Percentiles rank a stretch among this genome's conserved stretches.
Evolutionary conservation across 768 basidiomycete genomes (phyloP).

Genomic region (Cystofilobasidium macerans): DNA sequence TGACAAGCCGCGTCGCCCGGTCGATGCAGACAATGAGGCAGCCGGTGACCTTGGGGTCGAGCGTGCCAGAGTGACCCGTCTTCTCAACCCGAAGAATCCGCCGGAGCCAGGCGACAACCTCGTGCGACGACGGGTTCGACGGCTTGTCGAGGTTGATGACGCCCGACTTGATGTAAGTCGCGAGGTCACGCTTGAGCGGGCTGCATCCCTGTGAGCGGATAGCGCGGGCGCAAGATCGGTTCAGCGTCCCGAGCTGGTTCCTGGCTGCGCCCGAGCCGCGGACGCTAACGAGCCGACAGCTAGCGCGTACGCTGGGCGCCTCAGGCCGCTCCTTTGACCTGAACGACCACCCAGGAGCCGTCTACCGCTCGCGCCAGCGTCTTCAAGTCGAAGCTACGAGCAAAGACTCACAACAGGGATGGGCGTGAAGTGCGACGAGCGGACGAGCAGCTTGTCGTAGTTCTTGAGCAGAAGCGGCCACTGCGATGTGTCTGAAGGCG

Average conservation of each 20-base stretch:
- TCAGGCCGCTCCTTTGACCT: no score
- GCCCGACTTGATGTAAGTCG: slow-evolving; percentile 89
- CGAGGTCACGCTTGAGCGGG: slow-evolving; percentile 88
- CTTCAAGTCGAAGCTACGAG: neutral
- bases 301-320: no score
- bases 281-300: no score
- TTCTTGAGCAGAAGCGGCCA: slow-evolving; percentile 98
- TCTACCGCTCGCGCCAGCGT: neutral
- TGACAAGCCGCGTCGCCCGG: slow-evolving; percentile 91
- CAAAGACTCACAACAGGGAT: slow-evolving; percentile 53
- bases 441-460: slow-evolving; percentile 89
- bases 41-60: slow-evolving; percentile 98
- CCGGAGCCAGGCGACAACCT: slow-evolving; percentile 97
- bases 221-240: neutral
- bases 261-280: no score
- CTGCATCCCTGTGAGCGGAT: slow-evolving; percentile 52
- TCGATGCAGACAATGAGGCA: slow-evolving; percentile 99
- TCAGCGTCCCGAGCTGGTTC: no score
- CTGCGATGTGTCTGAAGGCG: slow-evolving; percentile 66
- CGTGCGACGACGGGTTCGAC: slow-evolving; percentile 96
- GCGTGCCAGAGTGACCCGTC: slow-evolving; percentile 95
- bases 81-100: slow-evolving; percentile 95
- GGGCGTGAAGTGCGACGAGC: slow-evolving; percentile 95
- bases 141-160: slow-evolving; percentile 99
- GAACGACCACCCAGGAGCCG: neutral